Base-by-base conservation (phyloP, 2,329 filamentous ascomycete genomes). In the Talaromyces sp. region DNA sequence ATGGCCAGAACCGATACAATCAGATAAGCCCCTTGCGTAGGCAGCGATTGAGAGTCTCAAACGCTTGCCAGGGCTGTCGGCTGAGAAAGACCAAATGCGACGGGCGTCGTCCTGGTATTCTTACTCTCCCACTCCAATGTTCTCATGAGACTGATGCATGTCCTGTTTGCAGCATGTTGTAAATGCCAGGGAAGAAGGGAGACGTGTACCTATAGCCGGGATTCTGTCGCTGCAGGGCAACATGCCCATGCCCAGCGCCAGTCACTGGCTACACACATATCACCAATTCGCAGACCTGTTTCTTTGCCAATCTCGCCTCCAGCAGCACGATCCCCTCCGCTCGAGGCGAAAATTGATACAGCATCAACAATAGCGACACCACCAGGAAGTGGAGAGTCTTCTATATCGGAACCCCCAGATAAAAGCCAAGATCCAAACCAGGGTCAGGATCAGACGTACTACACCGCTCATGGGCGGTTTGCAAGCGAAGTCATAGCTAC, bases 1-100 rank as follows among this genome's bases (percentile, higher is more conserved):
- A 7, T 36, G 12, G 30, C 10, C 10, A 34, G 52, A 1, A 34
- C 9, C 34, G 31, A 4, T 27, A 53, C 1, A 34, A 18, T 51
- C n/a, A 18, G 9, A 16, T 6, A 8, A 12, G n/a, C 4, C 18
- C 28, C 34, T 5, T 63, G 36, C 63, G 61, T 42, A 59, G 63
- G 18, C 59, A 60, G 14, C 64, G 66, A 18, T 47, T 68, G 36
- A 68, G 50, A 63, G 60, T 64, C 52, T 55, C 62, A 16, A 65
- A n/a, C 18, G 66, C 66, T 33, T 67, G 66, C 53, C 61, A 65
- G 33, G 50, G 56, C 10, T 67, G 66, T 56, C 66, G 66, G 4
- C 60, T 47, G 31, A 62, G 66, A 14, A 67, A 67, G 57, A 31
- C 53, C 10, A 67, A 67, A 63, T 67, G 66, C 23, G 65, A 67